These are phyloP conservation scores for Agrocybe pediades DNA, from an alignment of 768 basidiomycete genomes.

Conservation along the genomic window DNA sequence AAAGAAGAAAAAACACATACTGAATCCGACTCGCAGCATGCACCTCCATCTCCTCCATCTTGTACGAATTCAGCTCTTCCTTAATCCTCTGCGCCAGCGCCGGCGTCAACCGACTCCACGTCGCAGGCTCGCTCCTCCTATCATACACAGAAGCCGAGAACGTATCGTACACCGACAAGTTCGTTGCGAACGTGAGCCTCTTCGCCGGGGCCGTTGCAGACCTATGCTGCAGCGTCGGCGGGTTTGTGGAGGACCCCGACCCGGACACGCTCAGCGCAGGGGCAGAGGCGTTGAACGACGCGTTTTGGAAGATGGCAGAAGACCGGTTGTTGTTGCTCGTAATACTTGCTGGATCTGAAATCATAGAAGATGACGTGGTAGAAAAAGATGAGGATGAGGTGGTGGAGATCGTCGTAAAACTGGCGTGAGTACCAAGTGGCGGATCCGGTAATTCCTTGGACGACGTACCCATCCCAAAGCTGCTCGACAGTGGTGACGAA, in stretches of 20 bases:
- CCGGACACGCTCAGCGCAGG: conserved; percentile 69
- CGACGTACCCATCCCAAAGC: conserved; percentile 27
- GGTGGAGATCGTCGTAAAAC: not conserved
- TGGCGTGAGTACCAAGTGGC: conserved; percentile 5
- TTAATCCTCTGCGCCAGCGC: conserved; percentile 95
- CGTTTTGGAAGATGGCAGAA: conserved; percentile 71
- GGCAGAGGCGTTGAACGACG: conserved; percentile 86
- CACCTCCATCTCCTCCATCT: conserved; percentile 99
- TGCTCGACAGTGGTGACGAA: conserved; percentile 25
- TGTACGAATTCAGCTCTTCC: conserved; percentile 97
- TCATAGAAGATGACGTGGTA: conserved; percentile 9
- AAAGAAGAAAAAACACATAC: conserved; percentile 47
- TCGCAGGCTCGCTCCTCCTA: conserved; percentile 92
- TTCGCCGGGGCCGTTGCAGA: conserved; percentile 72
- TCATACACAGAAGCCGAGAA: conserved; percentile 92
- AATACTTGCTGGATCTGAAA: conserved; percentile 33
- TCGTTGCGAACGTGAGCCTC: conserved; percentile 85
- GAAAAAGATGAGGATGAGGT: not conserved
- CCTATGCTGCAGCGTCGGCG: conserved; percentile 66
- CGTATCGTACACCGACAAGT: conserved; percentile 95
- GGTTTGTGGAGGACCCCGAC: conserved; percentile 31
- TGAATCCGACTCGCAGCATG: conserved; percentile 91
- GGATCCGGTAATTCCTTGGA: conserved; percentile 40
- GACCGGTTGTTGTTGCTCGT: conserved; percentile 37
- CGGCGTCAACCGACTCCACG: conserved; percentile 95